Base-by-base conservation (phyloP, 2,329 filamentous ascomycete species). In the Claviceps arundinis region DNA sequence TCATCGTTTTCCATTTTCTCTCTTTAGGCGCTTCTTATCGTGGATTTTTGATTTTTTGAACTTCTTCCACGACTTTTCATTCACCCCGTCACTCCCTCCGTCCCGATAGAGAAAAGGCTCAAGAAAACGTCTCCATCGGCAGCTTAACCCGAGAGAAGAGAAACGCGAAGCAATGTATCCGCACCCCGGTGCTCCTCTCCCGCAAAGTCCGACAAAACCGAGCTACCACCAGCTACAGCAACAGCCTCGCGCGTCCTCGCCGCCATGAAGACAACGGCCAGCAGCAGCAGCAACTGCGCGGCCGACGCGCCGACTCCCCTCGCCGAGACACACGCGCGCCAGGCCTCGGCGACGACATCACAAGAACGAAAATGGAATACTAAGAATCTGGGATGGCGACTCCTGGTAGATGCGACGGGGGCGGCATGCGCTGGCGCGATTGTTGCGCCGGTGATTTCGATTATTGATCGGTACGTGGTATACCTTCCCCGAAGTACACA, bases 361-460 rank as follows among this genome's bases (percentile, higher is more conserved):
- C 30, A 8, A 4, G 30, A 34, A 19, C 53, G 24, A 13, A 37
- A 34, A 4, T 91, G 87, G 85, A 94, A 94, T 66, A 90, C 87
- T 24, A 78, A 80, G 57, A 84, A 87, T 59, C 68, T 95, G 52
- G 77, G 77, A 14, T 66, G 76, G 57, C 77, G 89, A 50, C 63
- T 94, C 13, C 79, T 74, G 44, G 78, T 81, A 16, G 89, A 95
- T 70, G 67, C 78, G 22, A 66, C 78, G 45, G 83, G 84, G 60
- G 89, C 88, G 1, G 76, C 78, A 2, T 77, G 79, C 46, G 87
- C 89, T 11, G 88, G 85, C 2, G 78, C 77, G 6, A 71, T 93
- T 55, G 85, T 95, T 47, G 88, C 89, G 51, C 89, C 90, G 1
- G 65, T 94, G 41, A 91, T 95, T 56, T 86, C 85, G 40, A 84